These are phyloP conservation scores for Kuraishia cidri DNA, from an alignment of 805 yeast species.

Conservation along the genomic window DNA sequence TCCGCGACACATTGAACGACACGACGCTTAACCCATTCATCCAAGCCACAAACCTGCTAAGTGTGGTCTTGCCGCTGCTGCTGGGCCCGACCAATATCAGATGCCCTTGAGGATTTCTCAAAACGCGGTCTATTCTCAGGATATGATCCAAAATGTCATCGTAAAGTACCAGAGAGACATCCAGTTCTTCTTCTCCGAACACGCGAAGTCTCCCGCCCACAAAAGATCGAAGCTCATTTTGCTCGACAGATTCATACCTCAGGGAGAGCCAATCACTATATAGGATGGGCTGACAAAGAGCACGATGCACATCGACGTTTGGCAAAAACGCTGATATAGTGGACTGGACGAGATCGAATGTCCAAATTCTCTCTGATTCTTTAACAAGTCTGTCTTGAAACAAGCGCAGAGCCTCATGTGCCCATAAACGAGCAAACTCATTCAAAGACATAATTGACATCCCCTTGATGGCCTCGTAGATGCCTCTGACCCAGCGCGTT, in stretches of 20 bases:
- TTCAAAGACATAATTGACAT: conserved; percentile 10
- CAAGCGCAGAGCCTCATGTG: conserved; percentile 71
- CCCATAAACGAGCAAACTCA: conserved; percentile 50
- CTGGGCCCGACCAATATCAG: conserved; percentile 76
- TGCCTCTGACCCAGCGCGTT: conserved; percentile 81
- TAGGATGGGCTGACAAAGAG: conserved; percentile 43
- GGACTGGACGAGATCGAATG: conserved; percentile 24
- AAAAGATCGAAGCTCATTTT: conserved; percentile 39
- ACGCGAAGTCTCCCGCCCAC: conserved; percentile 54
- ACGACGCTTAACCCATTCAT: conserved; percentile 63
- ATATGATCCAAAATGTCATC: conserved; percentile 69
- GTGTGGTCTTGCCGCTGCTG: conserved; percentile 72
- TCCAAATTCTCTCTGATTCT: conserved; percentile 37
- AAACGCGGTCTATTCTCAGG: conserved; percentile 70
- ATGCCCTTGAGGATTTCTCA: conserved; percentile 86
- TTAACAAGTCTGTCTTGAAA: conserved; percentile 65
- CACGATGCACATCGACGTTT: conserved; percentile 22
- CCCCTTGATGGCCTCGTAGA: conserved; percentile 36
- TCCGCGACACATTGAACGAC: conserved; percentile 47
- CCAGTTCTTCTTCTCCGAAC: conserved; percentile 74
- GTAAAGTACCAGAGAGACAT: conserved; percentile 49
- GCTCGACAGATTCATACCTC: conserved; percentile 47
- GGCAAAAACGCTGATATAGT: conserved; percentile 36
- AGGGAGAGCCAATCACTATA: conserved; percentile 71
- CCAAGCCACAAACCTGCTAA: conserved; percentile 85